Percentiles rank a stretch among this genome's conserved stretches.
phyloP scores from a whole-genome alignment of 805 yeast species.

The Candida taoyuanica region DNA sequence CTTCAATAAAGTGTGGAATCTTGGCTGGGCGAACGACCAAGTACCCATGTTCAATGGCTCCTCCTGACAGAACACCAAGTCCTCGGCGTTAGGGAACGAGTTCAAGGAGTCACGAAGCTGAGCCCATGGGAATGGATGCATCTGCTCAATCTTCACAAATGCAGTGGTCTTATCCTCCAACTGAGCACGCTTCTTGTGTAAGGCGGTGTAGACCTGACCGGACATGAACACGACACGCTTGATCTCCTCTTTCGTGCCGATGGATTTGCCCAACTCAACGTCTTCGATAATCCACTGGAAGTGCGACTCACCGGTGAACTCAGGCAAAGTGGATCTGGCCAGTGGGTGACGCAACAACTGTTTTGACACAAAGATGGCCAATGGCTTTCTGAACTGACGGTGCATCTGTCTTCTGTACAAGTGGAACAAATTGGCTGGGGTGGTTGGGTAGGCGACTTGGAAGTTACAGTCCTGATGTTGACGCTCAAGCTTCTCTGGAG shows the following conservation, averaged over 20 bases:
- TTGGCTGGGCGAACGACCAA: constrained; percentile 76
- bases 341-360: constrained; percentile 94
- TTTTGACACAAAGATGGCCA: constrained; percentile 85
- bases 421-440: constrained; percentile 96
- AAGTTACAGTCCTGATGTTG: constrained; percentile 99
- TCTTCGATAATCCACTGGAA: constrained; percentile 98
- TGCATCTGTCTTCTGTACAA: constrained; percentile 98
- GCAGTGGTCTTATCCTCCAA: constrained; percentile 81
- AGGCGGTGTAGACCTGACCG: constrained; percentile 94
- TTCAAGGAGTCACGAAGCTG: constrained; percentile 82
- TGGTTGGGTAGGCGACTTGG: constrained; percentile 97
- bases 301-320: constrained; percentile 86
- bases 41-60: constrained; percentile 98
- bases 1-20: constrained; percentile 69
- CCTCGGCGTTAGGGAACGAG: constrained; percentile 77
- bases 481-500: constrained; percentile 81
- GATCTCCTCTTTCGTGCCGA: constrained; percentile 74
- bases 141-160: constrained; percentile 83
- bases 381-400: constrained; percentile 95
- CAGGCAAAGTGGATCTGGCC: constrained; percentile 80
- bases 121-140: constrained; percentile 98
- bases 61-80: constrained; percentile 96
- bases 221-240: constrained; percentile 79
- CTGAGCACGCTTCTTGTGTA: constrained; percentile 82
- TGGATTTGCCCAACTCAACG: constrained; percentile 72